A percentile compares a stretch with the other conserved stretches of the same genome.
Conservation (phyloP, 306 rosid genomes). For the Prunus mira region DNA sequence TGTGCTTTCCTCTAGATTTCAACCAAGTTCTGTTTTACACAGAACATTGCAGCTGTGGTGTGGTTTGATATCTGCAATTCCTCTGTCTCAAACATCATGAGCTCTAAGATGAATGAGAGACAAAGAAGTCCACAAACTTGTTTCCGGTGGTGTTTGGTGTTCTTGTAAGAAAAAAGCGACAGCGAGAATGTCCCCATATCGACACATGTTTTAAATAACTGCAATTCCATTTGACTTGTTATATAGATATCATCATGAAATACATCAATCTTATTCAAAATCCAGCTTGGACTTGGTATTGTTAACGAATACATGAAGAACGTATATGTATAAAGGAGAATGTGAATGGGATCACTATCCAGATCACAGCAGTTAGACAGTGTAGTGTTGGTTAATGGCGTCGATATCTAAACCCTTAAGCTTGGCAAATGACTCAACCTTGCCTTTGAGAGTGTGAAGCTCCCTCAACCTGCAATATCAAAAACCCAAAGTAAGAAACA, state of each 20-base stretch:
- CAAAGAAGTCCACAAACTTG: too few species aligned
- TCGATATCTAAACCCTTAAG: constrained; percentile 64
- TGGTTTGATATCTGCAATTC: too few species aligned
- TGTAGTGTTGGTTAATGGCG: constrained; percentile 66
- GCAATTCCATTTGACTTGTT: not conserved
- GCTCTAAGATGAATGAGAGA: too few species aligned
- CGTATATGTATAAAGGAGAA: not conserved
- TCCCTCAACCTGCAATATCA: constrained; percentile 60
- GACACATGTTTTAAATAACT: not conserved
- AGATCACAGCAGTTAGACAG: constrained; percentile 29
- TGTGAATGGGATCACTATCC: not conserved
- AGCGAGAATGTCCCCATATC: too few species aligned
- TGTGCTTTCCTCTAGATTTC: too few species aligned
- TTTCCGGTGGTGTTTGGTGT: too few species aligned
- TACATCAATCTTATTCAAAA: not conserved
- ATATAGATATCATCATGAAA: not conserved
- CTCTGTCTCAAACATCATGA: too few species aligned
- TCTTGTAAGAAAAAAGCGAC: not conserved
- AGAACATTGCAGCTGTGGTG: too few species aligned
- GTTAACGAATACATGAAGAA: not conserved
- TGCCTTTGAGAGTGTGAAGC: constrained; percentile 76
- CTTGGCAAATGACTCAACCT: constrained; percentile 66
- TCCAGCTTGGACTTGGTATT: not conserved
- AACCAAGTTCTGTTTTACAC: too few species aligned
- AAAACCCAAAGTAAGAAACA: not conserved